Base-by-base conservation (phyloP, 139 green algal genomes). In the Raphidocelis subcapitata region DNA sequence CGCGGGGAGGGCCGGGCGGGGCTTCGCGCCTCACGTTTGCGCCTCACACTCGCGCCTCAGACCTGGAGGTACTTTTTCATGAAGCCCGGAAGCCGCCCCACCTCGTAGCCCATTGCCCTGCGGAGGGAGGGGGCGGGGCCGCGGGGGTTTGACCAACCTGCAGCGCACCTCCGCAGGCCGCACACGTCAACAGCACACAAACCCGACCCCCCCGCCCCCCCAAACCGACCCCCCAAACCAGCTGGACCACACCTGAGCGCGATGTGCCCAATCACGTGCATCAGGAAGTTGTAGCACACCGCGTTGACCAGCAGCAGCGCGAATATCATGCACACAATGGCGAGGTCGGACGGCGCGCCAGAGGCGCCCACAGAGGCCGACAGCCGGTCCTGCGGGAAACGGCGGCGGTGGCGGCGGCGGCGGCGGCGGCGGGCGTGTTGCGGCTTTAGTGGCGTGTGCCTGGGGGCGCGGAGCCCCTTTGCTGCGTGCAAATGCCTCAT, bases 231-330 rank as follows among this genome's bases (percentile, higher is more conserved):
- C 41, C 8, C 12, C 41, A 8, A 12, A 49, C 41, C 8, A 49
- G 41, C 41, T 8, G 8, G 12, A 49, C 8, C 41, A 8, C 41
- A 64, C 55, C 75, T 57, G 51, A 95, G 80, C 35, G 93, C 51
- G 26, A 93, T 56, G 57, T 83, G 72, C 67, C 94, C 94, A 16
- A 96, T 52, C 5, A 93, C 65, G 46, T 96, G 88, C 69, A 92
- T 75, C 47, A 94, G 78, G 63, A 84, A 85, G 24, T 84, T 73
- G 75, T 94, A 94, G 51, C 85, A 82, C 0, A 87, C 18, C 3
- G 71, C 64, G 71, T 95, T 92, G 46, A 94, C 85, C 1, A 87
- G 61, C 59, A 95, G 78, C 67, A 94, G 63, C 16, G 72, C 77
- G 46, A 79, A 83, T 10, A 95, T 69, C 20, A 88, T 72, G 44